Conservation (phyloP, 768 basidiomycete species). For the Thelephora aurantiotincta region DNA sequence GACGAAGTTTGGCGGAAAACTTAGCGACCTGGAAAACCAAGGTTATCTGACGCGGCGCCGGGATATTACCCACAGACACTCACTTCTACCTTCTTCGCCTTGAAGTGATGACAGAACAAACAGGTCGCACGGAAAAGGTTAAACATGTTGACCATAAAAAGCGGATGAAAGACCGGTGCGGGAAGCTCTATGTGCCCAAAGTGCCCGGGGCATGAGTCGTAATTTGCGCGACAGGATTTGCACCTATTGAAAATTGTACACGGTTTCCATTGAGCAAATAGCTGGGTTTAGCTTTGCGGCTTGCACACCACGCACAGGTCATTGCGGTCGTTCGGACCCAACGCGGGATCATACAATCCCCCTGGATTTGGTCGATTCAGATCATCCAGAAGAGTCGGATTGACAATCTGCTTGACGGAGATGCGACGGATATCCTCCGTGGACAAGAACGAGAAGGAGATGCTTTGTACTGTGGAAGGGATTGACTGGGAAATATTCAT, state of each 20-base stretch:
- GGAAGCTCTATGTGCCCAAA: conserved; percentile 97
- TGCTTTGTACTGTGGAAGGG: conserved; percentile 67
- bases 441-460: conserved; percentile 90
- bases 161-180: conserved; percentile 87
- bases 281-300: conserved; percentile 1
- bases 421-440: conserved; percentile 81
- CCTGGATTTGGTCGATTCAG: conserved; percentile 83
- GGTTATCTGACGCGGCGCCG: neutral
- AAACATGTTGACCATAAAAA: conserved; percentile 89
- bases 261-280: conserved; percentile 3
- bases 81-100: conserved; percentile 62
- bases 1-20: conserved; percentile 73
- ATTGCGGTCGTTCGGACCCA: conserved; percentile 78
- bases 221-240: conserved; percentile 82
- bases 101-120: conserved; percentile 90
- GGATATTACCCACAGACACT: conserved; percentile 13
- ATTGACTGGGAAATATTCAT: conserved; percentile 91
- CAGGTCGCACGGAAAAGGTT: conserved; percentile 79
- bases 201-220: conserved; percentile 94
- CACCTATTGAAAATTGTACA: conserved; percentile 39
- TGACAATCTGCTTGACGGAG: conserved; percentile 95
- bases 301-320: conserved; percentile 61
- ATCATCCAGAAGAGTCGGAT: conserved; percentile 87
- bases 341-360: conserved; percentile 89
- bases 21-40: conserved; percentile 46